Percentiles rank a stretch among this genome's conserved stretches.
These are phyloP conservation scores for Onygenales sp. DNA, from an alignment of 2,329 filamentous ascomycete genomes.

Conservation along the genomic window DNA sequence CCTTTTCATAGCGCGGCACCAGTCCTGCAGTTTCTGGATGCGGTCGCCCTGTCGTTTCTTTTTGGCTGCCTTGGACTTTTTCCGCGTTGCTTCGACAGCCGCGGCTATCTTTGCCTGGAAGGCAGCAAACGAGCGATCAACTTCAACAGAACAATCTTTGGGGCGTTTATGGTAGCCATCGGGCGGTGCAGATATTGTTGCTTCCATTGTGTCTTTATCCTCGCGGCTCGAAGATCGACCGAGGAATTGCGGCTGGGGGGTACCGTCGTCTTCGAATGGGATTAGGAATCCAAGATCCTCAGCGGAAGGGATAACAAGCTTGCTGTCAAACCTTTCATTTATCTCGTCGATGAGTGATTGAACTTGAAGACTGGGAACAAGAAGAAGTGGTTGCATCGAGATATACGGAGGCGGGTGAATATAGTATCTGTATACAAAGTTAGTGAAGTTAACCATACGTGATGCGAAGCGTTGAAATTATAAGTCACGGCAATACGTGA, in stretches of 20 bases:
- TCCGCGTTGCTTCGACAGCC: slow-evolving; percentile 41
- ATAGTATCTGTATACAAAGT: slow-evolving; percentile 49
- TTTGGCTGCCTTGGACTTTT: slow-evolving; percentile 38
- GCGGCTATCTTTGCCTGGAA: slow-evolving; percentile 49
- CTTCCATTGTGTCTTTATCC: slow-evolving; percentile 29
- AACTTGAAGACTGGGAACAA: slow-evolving; percentile 61
- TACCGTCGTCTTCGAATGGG: slow-evolving; percentile 51
- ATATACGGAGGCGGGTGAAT: slow-evolving; percentile 44
- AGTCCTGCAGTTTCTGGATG: slow-evolving; percentile 41
- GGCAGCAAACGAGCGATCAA: slow-evolving; percentile 25
- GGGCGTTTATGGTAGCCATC: slow-evolving; percentile 15
- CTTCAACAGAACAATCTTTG: slow-evolving; percentile 15
- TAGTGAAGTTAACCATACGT: slow-evolving; percentile 5
- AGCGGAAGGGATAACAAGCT: slow-evolving; percentile 50
- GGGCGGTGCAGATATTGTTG: slow-evolving; percentile 21
- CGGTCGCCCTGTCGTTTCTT: slow-evolving; percentile 43
- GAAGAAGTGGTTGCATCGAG: slow-evolving; percentile 47
- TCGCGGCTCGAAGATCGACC: slow-evolving; percentile 44
- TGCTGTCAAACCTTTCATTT: slow-evolving; percentile 44
- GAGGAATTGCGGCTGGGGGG: slow-evolving; percentile 59
- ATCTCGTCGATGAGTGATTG: slow-evolving; percentile 54
- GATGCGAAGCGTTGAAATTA: neutral
- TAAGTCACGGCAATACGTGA: neutral
- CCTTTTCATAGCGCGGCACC: slow-evolving; percentile 50
- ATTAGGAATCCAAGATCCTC: slow-evolving; percentile 49